These are phyloP conservation scores for Kwoniella botswanensis DNA, from an alignment of 768 basidiomycete genomes.

Conservation along the genomic window DNA sequence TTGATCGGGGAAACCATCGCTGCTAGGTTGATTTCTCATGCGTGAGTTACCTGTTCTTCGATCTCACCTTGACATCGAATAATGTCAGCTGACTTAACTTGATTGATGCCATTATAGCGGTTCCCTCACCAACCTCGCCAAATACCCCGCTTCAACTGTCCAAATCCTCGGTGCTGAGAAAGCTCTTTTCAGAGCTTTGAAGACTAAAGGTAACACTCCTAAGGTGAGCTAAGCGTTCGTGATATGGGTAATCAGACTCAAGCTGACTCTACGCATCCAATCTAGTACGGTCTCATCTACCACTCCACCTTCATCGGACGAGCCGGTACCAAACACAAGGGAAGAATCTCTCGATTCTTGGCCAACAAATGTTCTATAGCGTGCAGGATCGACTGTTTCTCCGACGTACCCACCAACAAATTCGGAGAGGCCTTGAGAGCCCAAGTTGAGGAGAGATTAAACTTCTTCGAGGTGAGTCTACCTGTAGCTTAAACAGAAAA, in stretches of 20 bases:
- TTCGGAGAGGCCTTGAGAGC: constrained; percentile 91
- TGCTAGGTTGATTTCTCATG: constrained; percentile 90
- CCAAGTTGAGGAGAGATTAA: constrained; percentile 93
- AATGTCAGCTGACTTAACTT: not conserved
- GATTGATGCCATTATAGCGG: constrained; percentile 60
- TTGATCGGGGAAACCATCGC: constrained; percentile 90
- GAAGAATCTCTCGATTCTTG: constrained; percentile 96
- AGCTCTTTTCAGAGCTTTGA: constrained; percentile 93
- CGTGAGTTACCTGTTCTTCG: constrained; percentile 56
- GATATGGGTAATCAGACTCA: not conserved
- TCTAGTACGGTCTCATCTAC: constrained; percentile 93
- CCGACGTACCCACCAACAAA: constrained; percentile 78
- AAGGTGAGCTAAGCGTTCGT: constrained; percentile 65
- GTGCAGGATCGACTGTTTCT: constrained; percentile 92
- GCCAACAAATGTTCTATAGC: constrained; percentile 99
- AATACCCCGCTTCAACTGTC: constrained; percentile 97
- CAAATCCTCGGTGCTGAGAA: constrained; percentile 99
- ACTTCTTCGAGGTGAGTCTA: constrained; percentile 76
- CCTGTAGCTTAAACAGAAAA: not conserved
- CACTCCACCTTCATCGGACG: constrained; percentile 97
- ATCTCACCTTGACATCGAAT: not conserved
- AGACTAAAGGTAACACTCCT: constrained; percentile 98
- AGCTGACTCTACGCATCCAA: not conserved
- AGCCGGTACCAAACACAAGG: constrained; percentile 91
- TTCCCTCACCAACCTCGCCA: constrained; percentile 92